Conservation (phyloP, 2,329 filamentous ascomycete species). For the Teratosphaeria destructans region DNA sequence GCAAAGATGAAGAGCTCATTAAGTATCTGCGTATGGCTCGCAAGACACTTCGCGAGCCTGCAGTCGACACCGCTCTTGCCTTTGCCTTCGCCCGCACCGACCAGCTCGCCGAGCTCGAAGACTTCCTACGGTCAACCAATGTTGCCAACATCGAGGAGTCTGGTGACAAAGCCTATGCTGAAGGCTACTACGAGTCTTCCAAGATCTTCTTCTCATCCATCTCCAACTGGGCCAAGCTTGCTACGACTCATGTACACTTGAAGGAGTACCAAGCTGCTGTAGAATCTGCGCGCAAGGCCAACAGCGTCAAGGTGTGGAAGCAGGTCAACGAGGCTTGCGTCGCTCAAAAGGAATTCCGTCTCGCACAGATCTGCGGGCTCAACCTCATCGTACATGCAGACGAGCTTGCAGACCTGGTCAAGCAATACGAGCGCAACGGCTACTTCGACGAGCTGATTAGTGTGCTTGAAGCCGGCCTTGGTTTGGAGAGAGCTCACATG, state of each 20-base stretch:
- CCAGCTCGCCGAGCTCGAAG: slow-evolving; percentile 85
- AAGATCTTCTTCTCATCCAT: slow-evolving; percentile 99
- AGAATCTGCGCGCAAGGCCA: slow-evolving; percentile 94
- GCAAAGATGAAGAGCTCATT: slow-evolving; percentile 95
- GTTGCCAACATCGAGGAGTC: slow-evolving; percentile 94
- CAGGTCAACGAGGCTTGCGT: slow-evolving; percentile 96
- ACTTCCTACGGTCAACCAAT: slow-evolving; percentile 87
- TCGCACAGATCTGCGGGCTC: slow-evolving; percentile 96
- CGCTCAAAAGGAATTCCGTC: slow-evolving; percentile 94
- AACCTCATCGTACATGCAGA: slow-evolving; percentile 97
- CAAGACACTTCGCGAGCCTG: slow-evolving; percentile 87
- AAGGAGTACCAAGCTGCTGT: slow-evolving; percentile 96
- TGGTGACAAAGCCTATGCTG: slow-evolving; percentile 93
- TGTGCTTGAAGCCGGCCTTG: slow-evolving; percentile 87
- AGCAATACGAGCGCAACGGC: slow-evolving; percentile 91
- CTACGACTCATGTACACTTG: slow-evolving; percentile 93
- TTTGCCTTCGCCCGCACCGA: slow-evolving; percentile 90
- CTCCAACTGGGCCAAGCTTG: slow-evolving; percentile 98
- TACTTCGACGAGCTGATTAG: slow-evolving; percentile 98
- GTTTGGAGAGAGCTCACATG: slow-evolving; percentile 54
- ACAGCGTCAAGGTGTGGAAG: slow-evolving; percentile 99
- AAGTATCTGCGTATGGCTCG: slow-evolving; percentile 95
- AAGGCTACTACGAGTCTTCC: slow-evolving; percentile 87
- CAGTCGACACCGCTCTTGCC: slow-evolving; percentile 85
- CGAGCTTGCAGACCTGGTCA: slow-evolving; percentile 82